Base-by-base conservation (phyloP, 2,329 filamentous ascomycete species). In the Diaporthe sp. region DNA sequence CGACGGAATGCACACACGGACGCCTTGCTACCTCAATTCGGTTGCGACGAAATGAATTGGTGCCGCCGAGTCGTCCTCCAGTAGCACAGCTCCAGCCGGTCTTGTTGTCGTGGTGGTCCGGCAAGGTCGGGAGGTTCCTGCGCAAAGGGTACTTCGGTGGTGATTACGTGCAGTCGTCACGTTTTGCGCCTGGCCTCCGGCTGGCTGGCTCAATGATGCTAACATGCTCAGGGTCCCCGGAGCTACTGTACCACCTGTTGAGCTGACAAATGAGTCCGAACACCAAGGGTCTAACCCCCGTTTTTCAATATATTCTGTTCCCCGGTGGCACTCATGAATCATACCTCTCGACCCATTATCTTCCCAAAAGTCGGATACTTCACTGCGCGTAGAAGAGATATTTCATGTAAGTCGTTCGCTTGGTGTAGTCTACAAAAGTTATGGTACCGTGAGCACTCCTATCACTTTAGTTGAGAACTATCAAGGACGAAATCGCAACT, bases 181-280 rank as follows among this genome's bases (percentile, higher is more conserved):
- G 65, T 68, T 68, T 42, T 68, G 65, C 47, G 47, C 65, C 31
- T 68, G 65, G 31, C 22, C 8, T 25, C 47, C 31, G 65, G 65
- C 65, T 28, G 22, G 49, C 34, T 53, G 65, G 65, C 65, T 68
- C 65, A 68, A 68, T 68, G 65, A 68, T 68, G 65, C 65, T 68
- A 68, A 55, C 22, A 68, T 68, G 44, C 63, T 53, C 65, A 68
- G 65, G 65, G 47, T 53, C 47, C 28, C 63, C 12, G 15, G 44
- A 34, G 42, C 42, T 67, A 25, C 61, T 25, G 34, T 47, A 28
- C 60, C 25, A 47, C 61, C 28, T 25, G 20, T 17, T 9, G 44
- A n/a, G 63, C 63, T 68, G 63, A 68, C 63, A 68, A 68, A 68
- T 51, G 22, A 39, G 12, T 4, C 8, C 2, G 13, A 2, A 25